Evolutionary conservation across 164 flowering plant genomes (phyloP).

Genomic region (Dillenia suffruticosa): DNA sequence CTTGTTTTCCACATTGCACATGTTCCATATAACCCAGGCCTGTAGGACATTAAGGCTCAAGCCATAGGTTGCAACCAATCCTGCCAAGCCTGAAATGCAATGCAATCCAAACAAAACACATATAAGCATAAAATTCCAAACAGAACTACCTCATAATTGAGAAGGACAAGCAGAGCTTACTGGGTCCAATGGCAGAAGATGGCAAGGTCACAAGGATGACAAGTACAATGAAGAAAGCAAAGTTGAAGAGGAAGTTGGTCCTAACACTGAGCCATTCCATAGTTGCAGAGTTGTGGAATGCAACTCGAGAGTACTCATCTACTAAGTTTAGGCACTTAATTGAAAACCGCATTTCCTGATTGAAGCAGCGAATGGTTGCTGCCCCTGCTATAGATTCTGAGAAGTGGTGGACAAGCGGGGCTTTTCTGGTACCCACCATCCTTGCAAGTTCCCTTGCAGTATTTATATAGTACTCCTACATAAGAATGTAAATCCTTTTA

Average conservation of each 20-base stretch:
- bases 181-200: conserved; percentile 58
- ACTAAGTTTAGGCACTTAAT: conserved; percentile 32
- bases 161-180: conserved; percentile 40
- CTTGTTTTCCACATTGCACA: conserved; percentile 85
- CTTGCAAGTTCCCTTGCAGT: conserved; percentile 88
- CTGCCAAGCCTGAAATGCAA: conserved; percentile 59
- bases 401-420: conserved; percentile 79
- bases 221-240: conserved; percentile 69
- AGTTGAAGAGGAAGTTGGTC: conserved; percentile 70
- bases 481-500: neutral
- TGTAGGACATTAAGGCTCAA: conserved; percentile 71
- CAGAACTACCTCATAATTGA: neutral
- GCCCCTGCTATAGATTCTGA: conserved; percentile 71
- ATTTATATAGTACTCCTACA: conserved; percentile 68
- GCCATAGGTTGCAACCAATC: conserved; percentile 77
- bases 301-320: conserved; percentile 64
- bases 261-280: conserved; percentile 89
- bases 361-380: conserved; percentile 63
- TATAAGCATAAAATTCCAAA: neutral
- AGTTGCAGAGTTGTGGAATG: conserved; percentile 63
- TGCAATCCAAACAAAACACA: neutral
- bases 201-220: conserved; percentile 74
- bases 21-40: conserved; percentile 80
- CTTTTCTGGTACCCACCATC: conserved; percentile 63
- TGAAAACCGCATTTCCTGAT: conserved; percentile 57